These are phyloP conservation scores for Carex myosuroides DNA, from an alignment of 176 grass and related monocot genomes.

Conservation along the genomic window DNA sequence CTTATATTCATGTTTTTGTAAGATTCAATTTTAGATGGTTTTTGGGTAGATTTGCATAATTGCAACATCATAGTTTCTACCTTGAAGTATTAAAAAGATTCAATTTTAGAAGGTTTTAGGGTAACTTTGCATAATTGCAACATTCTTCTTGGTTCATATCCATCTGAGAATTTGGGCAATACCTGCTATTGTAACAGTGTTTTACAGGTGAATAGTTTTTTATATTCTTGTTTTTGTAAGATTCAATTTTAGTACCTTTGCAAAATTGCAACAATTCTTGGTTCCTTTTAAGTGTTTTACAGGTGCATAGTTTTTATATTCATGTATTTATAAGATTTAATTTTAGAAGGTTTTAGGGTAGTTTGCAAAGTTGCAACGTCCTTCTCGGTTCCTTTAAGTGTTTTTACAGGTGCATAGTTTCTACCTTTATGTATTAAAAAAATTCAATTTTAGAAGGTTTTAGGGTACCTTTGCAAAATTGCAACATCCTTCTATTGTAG, in stretches of 20 bases:
- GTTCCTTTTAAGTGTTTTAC: conserved; percentile 58
- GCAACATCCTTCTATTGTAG: no score
- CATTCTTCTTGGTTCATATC: no score
- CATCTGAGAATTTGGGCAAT: conserved; percentile 26
- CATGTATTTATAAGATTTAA: background rate
- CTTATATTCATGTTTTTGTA: background rate
- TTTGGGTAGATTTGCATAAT: background rate
- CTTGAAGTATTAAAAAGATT: background rate
- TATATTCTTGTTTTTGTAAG: background rate
- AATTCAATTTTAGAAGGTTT: background rate
- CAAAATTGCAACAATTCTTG: background rate
- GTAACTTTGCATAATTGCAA: background rate
- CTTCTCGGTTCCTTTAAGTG: conserved; percentile 33
- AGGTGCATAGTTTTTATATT: conserved; percentile 28
- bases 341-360: background rate
- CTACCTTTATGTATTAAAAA: background rate
- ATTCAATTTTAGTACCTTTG: background rate
- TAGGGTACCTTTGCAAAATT: background rate
- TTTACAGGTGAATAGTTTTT: conserved; percentile 45
- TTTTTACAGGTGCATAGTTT: conserved; percentile 54
- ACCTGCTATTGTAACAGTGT: conserved; percentile 99
- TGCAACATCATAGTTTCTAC: background rate
- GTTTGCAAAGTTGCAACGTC: background rate
- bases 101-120: background rate
- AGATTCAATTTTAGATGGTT: background rate